Percentiles rank a stretch among this genome's conserved stretches.
These are phyloP conservation scores for Isatis tinctoria DNA, from an alignment of 345 rosid species.

Conservation along the genomic window DNA sequence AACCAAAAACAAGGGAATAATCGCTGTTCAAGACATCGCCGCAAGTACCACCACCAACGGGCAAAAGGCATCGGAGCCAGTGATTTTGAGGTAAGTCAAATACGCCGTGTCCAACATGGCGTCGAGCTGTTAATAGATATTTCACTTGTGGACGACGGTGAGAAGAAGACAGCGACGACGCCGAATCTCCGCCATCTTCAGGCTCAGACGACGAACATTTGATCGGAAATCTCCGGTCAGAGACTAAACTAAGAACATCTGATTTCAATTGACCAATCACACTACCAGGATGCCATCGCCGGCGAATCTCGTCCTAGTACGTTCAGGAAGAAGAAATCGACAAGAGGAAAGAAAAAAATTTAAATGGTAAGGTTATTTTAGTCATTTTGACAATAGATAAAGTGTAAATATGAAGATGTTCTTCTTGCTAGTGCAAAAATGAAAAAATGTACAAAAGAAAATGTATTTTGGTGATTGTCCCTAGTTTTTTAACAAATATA, in stretches of 20 bases:
- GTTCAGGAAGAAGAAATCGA: too few relatives aligned
- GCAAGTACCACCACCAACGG: slow-evolving; percentile 77
- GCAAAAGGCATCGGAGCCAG: slow-evolving; percentile 69
- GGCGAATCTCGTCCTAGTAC: too few relatives aligned
- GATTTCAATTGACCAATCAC: slow-evolving; percentile 10
- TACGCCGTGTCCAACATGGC: slow-evolving; percentile 69
- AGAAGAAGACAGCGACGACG: slow-evolving; percentile 25
- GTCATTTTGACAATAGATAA: too few relatives aligned
- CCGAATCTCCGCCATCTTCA: slow-evolving; percentile 40
- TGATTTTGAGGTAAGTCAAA: slow-evolving; percentile 80
- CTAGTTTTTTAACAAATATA: too few relatives aligned
- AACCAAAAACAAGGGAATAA: slow-evolving; percentile 79
- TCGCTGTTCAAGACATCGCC: slow-evolving; percentile 78
- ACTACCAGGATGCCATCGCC: too few relatives aligned
- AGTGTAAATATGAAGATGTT: too few relatives aligned
- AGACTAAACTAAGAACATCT: slow-evolving; percentile 15
- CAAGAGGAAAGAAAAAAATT: too few relatives aligned
- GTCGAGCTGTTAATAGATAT: slow-evolving; percentile 36
- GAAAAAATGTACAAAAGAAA: too few relatives aligned
- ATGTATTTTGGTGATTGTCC: too few relatives aligned
- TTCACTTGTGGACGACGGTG: slow-evolving; percentile 33
- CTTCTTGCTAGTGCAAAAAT: too few relatives aligned
- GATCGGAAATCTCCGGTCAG: slow-evolving; percentile 33
- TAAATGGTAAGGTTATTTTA: too few relatives aligned
- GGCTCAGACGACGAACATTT: slow-evolving; percentile 53